phyloP scores from a whole-genome alignment of 2,329 filamentous ascomycete genomes.

The Diplodia scrobiculata region DNA sequence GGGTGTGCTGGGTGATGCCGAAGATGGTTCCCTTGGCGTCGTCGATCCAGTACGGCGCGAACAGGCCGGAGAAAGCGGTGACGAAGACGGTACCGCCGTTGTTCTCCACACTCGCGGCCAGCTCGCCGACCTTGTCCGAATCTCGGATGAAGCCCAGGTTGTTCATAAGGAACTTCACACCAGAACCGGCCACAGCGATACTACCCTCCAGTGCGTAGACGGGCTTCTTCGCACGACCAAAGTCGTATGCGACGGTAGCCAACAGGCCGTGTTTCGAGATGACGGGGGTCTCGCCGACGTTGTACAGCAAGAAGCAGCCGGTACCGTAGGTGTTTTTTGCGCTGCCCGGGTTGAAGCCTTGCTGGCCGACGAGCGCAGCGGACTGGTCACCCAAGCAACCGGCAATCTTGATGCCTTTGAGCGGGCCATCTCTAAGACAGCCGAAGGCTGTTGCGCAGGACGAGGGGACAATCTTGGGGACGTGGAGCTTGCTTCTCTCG shows the following conservation, averaged over 20 bases:
- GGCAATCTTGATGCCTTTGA: constrained; percentile 73
- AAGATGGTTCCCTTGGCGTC: constrained; percentile 77
- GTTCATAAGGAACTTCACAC: constrained; percentile 65
- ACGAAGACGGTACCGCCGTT: constrained; percentile 78
- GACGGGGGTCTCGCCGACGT: constrained; percentile 75
- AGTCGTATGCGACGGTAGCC: constrained; percentile 77
- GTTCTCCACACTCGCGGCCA: constrained; percentile 63
- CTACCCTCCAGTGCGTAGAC: constrained; percentile 77
- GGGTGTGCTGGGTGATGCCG: constrained; percentile 76
- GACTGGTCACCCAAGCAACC: constrained; percentile 83
- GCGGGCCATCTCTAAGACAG: constrained; percentile 62
- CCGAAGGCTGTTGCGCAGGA: constrained; percentile 75
- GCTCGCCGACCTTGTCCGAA: constrained; percentile 60
- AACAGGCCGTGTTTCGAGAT: constrained; percentile 76
- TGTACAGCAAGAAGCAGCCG: constrained; percentile 80
- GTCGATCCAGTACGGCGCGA: constrained; percentile 87
- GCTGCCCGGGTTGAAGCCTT: constrained; percentile 74
- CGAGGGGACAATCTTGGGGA: constrained; percentile 83
- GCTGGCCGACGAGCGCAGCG: constrained; percentile 75
- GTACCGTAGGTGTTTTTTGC: constrained; percentile 87
- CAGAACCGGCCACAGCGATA: constrained; percentile 73
- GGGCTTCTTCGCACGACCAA: constrained; percentile 62
- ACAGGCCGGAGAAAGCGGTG: constrained; percentile 80
- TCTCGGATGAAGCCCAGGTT: constrained; percentile 61
- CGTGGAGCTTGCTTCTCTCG: constrained; percentile 67